Evolutionary conservation across 768 basidiomycete species (phyloP), one percentile per base, ranked within the genome.

Genomic region (Pleurotus platypus): DNA sequence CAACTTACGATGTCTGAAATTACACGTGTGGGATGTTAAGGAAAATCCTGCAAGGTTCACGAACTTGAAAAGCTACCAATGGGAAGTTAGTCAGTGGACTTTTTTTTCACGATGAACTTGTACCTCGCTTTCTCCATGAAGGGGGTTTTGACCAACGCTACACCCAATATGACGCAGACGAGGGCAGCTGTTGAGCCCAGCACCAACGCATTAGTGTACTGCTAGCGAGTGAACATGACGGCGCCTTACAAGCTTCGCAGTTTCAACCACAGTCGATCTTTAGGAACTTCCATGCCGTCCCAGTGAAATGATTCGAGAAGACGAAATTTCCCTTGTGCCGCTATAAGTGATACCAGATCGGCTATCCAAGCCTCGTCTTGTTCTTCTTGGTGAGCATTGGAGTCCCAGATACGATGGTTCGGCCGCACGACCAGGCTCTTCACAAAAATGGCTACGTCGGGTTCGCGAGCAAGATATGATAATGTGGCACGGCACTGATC

Each of bases 211-310:
- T 24, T 50, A n/a, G 6, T n/a, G 5, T 22, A 57, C 46, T 35
- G 35, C 51, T 15, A 26, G 24, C 22, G 11, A 5, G 24, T 6
- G 46, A 38, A 26, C 50, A n/a, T 5, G 18, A n/a, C 51, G 22
- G 26, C 53, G 22, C 66, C 80, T 65, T 61, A 91, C 89, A 81
- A 83, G 50, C 80, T 69, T 37, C 87, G 80, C 61, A 92, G 72
- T 43, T 84, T 81, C 59, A 86, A 79, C 89, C 89, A 92, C 84
- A 92, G 86, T 59, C 86, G 83, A 58, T 90, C 89, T 58, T 81
- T 70, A 8, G 85, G 81, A 38, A 84, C 72, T 65, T 88, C 86
- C 12, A 87, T 86, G 2, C 81, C 86, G 59, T 85, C 85, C 89
- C 89, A 92, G 35, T 79, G 69, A 63, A 91, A 91, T 7, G 74